Base-by-base conservation (phyloP, 106 monocot species). In the Triglochin maritima region DNA sequence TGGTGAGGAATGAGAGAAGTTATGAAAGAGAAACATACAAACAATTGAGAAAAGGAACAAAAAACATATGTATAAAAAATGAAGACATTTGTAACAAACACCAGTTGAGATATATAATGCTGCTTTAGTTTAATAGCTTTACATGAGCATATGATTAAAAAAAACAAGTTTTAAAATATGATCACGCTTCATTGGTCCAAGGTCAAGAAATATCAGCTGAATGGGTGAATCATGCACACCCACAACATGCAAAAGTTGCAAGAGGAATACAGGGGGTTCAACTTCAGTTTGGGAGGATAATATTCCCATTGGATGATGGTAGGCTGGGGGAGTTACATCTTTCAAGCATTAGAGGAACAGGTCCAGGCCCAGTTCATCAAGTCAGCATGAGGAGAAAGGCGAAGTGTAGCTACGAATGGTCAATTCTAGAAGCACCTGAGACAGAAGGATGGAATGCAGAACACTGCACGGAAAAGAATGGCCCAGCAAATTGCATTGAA, bases 401-500 rank as follows among this genome's bases (percentile, higher is more conserved):
- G 60, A 53, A 68, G 64, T 76, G 70, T 68, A 86, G 54, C 63
- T 89, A 86, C 65, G 80, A 89, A 69, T 94, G 93, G 93, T 86
- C 89, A 44, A 65, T 86, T 49, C 14, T 94, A 76, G 93, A 94
- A 56, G 71, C 70, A 9, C 93, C 93, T 48, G 93, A 94, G 77
- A 80, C 89, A 53, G 93, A 94, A 84, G 93, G 93, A 71, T 94
- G 93, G 93, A 94, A 94, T 77, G 84, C 76, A 60, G 89, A 94
- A 58, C 89, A 94, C 54, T 94, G 93, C 73, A 86, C 80, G 9
- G 86, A 84, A 17, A 84, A 80, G 45, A 78, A 71, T 71, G 93
- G 93, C 9, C 84, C 82, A 44, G 57, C 64, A 55, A 94, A 94
- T 68, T 94, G 93, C 79, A 82, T 94, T 55, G 17, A 63, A 41